Percentiles rank a stretch among this genome's conserved stretches.
Conservation (phyloP, 169 alveolate species). For the Theileria sp. region DNA sequence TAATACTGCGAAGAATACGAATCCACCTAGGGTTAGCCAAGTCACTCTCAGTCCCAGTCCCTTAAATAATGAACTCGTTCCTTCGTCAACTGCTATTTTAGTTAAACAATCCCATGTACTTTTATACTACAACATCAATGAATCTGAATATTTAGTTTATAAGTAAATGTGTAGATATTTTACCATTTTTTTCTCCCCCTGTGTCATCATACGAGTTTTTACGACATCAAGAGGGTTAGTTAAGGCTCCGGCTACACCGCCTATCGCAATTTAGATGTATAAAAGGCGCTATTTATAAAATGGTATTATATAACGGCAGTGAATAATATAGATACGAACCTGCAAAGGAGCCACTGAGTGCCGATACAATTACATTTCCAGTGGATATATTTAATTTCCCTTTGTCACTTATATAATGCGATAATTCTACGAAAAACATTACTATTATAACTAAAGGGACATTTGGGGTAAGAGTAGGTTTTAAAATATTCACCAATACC, state of each 20-base stretch:
- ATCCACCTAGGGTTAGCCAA: conserved; percentile 72
- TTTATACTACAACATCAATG: conserved; percentile 31
- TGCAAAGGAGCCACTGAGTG: conserved; percentile 65
- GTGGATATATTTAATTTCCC: conserved; percentile 28
- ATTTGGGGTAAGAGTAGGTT: neutral
- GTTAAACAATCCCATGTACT: conserved; percentile 55
- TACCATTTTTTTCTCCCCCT: conserved; percentile 71
- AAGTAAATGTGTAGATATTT: neutral
- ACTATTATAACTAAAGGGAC: neutral
- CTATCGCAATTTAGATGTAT: conserved; percentile 59
- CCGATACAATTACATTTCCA: conserved; percentile 62
- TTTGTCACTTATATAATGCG: conserved; percentile 30
- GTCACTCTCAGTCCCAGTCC: conserved; percentile 68
- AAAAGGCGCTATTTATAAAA: neutral
- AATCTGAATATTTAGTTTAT: neutral
- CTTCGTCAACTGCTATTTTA: conserved; percentile 64
- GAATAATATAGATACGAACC: conserved; percentile 9
- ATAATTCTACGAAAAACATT: conserved; percentile 24
- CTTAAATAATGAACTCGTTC: conserved; percentile 50
- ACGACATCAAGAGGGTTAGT: conserved; percentile 95
- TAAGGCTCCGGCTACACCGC: conserved; percentile 92
- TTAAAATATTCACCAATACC: neutral
- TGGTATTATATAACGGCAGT: too few relatives aligned
- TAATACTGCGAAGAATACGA: conserved; percentile 66
- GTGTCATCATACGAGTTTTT: conserved; percentile 92